Base-by-base conservation (phyloP, 441 rosid species). In the Hura crepitans region DNA sequence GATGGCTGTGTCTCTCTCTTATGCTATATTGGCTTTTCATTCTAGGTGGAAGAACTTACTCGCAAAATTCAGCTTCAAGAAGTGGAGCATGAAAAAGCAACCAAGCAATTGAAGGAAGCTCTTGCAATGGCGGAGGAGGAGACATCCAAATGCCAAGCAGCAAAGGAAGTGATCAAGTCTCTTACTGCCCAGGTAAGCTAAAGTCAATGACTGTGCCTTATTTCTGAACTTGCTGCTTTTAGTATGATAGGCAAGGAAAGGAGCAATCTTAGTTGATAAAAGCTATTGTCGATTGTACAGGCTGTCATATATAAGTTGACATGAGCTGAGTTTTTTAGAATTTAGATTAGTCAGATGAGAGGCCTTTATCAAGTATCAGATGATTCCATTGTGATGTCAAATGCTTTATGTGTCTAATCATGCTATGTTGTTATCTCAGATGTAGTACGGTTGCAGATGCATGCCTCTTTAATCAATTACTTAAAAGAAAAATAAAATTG, bases 91-190 rank as follows among this genome's bases (percentile, higher is more conserved):
- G 98, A 90, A 81, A 89, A 88, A 81, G 86, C 92, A 74, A 84
- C 91, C 66, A 86, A 88, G 77, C 96, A 92, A 79, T 83, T 95
- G 75, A 91, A 88, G 80, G 98, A 95, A 76, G 91, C 96, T 14
- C 79, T 86, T 71, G 86, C 93, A 78, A 78, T 91, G 25, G 95
- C 96, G 37, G 95, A 78, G 55, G 98, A 92, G 70, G 99, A 95
- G 80, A 77, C 93, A 43, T 81, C 86, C 47, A 92, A 89, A 80
- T 92, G 98, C 87, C 89, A 88, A 77, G 97, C 95, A 59, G 98
- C 99, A 68, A 92, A 95, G 79, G 99, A 95, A 88, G 99, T 95
- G 70, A 92, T 95, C 82, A 95, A 92, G 83, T 90, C 97, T 5
- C 92, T 94, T 53, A 90, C 99, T 59, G 96, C 92, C 78, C 98